Percentiles rank a stretch among this genome's conserved stretches.
phyloP scores from a whole-genome alignment of 2,329 filamentous ascomycete species.

The Stemphylium lycopersici region DNA sequence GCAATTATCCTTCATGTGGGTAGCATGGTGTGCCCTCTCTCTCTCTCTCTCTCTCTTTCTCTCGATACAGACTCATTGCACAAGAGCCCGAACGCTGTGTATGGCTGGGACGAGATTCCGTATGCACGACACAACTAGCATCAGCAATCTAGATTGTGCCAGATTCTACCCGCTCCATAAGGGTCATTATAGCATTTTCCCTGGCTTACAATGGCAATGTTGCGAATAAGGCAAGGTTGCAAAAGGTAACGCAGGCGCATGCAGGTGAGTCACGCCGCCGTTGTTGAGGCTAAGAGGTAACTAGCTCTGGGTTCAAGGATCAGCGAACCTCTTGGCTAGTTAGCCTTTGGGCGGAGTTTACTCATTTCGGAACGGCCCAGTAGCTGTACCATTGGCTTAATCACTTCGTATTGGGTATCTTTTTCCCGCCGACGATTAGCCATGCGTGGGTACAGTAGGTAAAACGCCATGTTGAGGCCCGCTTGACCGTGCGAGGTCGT shows the following conservation, averaged over 20 bases:
- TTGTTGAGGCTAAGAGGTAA: neutral
- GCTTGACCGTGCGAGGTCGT: neutral
- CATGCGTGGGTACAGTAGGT: neutral
- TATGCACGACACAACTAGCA: neutral
- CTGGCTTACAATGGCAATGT: neutral
- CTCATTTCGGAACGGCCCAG: too few species aligned
- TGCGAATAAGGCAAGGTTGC: neutral
- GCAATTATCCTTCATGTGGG: neutral
- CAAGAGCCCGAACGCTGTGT: neutral
- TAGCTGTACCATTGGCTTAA: too few species aligned
- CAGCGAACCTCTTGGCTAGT: too few species aligned
- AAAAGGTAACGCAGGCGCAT: neutral
- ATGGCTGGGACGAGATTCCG: slow-evolving; percentile 1
- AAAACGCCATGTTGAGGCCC: slow-evolving; percentile 4
- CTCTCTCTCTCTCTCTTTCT: neutral
- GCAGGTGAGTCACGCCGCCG: slow-evolving; percentile 2
- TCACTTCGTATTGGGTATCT: too few species aligned
- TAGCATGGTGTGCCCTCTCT: neutral
- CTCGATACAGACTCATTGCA: slow-evolving; percentile 6
- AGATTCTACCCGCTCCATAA: neutral
- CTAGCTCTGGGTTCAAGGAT: too few species aligned
- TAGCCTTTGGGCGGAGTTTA: too few species aligned
- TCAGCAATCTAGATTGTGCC: neutral
- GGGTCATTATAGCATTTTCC: neutral
- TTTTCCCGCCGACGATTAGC: neutral